A percentile compares a stretch with the other conserved stretches of the same genome.
Conservation (phyloP, 148 eudicot genomes). For the Dianthus caryophyllus region DNA sequence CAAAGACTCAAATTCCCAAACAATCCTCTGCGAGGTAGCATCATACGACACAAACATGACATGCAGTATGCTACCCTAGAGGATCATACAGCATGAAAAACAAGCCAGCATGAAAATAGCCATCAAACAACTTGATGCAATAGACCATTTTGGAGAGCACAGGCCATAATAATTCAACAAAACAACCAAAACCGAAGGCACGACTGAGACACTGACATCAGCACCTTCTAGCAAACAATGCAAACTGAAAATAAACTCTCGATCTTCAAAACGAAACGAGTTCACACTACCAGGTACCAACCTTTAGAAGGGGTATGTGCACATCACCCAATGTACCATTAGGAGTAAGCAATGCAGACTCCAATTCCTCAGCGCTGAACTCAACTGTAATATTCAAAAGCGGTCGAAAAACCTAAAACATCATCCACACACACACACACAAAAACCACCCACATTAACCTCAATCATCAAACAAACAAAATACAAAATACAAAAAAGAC, state of each 20-base stretch:
- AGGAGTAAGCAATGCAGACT: constrained; percentile 80
- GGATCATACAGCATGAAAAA: neutral
- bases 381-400: constrained; percentile 75
- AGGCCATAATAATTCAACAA: neutral
- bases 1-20: too few species aligned
- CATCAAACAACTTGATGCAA: neutral
- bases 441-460: constrained; percentile 26
- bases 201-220: neutral
- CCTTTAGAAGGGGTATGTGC: constrained; percentile 94
- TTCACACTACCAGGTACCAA: constrained; percentile 43
- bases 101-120: neutral
- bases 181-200: neutral
- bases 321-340: constrained; percentile 71
- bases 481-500: constrained; percentile 5
- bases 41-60: neutral
- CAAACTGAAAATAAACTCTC: neutral
- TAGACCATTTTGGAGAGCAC: neutral
- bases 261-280: neutral
- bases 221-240: constrained; percentile 6
- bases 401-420: constrained; percentile 75
- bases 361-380: constrained; percentile 91
- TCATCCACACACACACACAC: constrained; percentile 17
- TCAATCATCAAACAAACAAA: constrained; percentile 6
- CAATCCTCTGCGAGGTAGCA: too few species aligned
- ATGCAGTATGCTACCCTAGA: neutral